Evolutionary conservation across 768 basidiomycete species (phyloP).

Genomic region (Fomitopsis serialis): DNA sequence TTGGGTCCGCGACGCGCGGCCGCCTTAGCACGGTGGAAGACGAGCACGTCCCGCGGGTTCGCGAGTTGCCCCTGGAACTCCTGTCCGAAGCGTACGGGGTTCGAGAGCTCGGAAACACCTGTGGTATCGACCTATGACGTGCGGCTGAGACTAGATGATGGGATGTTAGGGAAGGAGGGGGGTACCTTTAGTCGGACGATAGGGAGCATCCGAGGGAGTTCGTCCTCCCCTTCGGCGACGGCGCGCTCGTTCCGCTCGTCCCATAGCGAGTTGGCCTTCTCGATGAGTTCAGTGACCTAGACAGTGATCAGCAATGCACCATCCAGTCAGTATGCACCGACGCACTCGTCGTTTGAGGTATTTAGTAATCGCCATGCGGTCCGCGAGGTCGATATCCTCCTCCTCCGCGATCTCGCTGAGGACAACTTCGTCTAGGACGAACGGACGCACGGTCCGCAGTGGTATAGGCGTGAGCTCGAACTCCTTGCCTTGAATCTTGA

Average conservation of each 20-base stretch:
- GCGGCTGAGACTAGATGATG: neutral
- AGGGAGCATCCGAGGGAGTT: conserved; percentile 71
- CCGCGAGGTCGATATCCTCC: conserved; percentile 68
- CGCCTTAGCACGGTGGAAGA: conserved; percentile 84
- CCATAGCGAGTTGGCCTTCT: conserved; percentile 72
- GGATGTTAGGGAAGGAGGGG: neutral
- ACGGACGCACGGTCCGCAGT: conserved; percentile 89
- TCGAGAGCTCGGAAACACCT: conserved; percentile 85
- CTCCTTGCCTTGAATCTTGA: conserved; percentile 84
- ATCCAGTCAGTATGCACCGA: conserved; percentile 3
- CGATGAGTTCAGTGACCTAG: conserved; percentile 76
- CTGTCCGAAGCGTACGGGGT: conserved; percentile 95
- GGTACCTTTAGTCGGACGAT: conserved; percentile 77
- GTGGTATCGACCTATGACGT: conserved; percentile 78
- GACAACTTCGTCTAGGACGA: conserved; percentile 79
- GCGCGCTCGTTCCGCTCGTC: conserved; percentile 67
- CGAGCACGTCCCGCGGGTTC: conserved; percentile 89
- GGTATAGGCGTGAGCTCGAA: conserved; percentile 84
- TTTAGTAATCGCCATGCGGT: conserved; percentile 79
- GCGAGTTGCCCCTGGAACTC: conserved; percentile 89
- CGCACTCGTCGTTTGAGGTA: conserved; percentile 68
- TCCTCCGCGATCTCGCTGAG: conserved; percentile 76
- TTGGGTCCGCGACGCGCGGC: conserved; percentile 43
- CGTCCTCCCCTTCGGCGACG: conserved; percentile 54
- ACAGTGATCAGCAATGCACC: neutral